Evolutionary conservation across 805 yeast species (phyloP).

Genomic region (Lipomyces sp.): DNA sequence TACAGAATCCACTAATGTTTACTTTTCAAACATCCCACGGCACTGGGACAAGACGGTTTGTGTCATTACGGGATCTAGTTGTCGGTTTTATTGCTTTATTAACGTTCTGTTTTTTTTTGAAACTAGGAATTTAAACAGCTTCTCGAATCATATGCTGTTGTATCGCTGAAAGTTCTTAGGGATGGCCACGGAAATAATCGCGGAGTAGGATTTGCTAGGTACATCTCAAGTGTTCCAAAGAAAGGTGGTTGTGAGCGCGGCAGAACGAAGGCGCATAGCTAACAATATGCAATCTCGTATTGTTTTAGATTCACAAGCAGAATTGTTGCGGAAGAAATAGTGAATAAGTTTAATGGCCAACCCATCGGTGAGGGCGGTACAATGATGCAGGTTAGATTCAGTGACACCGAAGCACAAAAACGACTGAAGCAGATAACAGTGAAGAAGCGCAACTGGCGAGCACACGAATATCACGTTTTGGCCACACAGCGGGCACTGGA

Average conservation of each 20-base stretch:
- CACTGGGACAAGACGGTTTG: conserved; percentile 29
- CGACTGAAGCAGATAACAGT: conserved; percentile 27
- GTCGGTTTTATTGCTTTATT: not conserved
- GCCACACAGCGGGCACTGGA: conserved; percentile 25
- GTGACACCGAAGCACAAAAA: conserved; percentile 32
- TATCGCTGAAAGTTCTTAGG: conserved; percentile 29
- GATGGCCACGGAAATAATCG: conserved; percentile 29
- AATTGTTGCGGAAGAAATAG: conserved; percentile 24
- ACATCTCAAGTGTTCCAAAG: not conserved
- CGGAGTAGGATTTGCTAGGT: conserved; percentile 33
- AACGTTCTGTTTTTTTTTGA: not conserved
- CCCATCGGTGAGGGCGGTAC: conserved; percentile 26
- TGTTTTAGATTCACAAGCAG: conserved; percentile 26
- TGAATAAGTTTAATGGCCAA: conserved; percentile 25
- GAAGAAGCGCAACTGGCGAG: conserved; percentile 31
- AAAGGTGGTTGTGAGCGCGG: no score
- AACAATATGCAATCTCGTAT: no score
- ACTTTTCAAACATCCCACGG: conserved; percentile 31
- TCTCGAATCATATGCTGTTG: conserved; percentile 18
- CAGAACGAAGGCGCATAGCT: no score
- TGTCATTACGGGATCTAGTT: not conserved
- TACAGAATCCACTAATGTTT: conserved; percentile 28
- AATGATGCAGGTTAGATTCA: conserved; percentile 30
- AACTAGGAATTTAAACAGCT: conserved; percentile 26
- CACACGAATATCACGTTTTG: conserved; percentile 29